Evolutionary conservation across 768 basidiomycete genomes (phyloP).

Genomic region (Pisolithus marmoratus): DNA sequence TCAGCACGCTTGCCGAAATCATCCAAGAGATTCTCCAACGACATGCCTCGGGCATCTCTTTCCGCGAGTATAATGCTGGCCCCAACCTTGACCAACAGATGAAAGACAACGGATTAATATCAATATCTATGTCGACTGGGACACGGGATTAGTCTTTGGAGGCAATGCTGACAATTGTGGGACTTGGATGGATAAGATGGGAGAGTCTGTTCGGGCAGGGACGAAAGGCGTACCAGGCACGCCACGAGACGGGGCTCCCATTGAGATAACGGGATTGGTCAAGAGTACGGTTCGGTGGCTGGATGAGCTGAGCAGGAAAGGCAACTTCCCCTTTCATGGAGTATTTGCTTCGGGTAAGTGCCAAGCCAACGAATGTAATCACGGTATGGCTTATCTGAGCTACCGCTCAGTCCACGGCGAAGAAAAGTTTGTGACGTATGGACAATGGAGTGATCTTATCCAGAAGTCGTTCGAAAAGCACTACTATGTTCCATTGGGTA

Average conservation of each 20-base stretch:
- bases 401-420: conserved; percentile 57
- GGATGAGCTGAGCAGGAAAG: conserved; percentile 52
- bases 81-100: conserved; percentile 98
- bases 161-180: conserved; percentile 86
- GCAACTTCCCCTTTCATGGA: conserved; percentile 86
- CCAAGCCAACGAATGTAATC: not conserved
- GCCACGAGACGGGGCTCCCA: conserved; percentile 90
- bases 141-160: conserved; percentile 83
- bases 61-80: conserved; percentile 95
- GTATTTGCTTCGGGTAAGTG: conserved; percentile 72
- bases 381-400: not conserved
- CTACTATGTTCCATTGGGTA: conserved; percentile 85
- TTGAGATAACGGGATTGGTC: conserved; percentile 91
- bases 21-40: conserved; percentile 95
- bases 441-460: conserved; percentile 84
- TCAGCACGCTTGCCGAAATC: conserved; percentile 85
- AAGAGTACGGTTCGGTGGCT: conserved; percentile 95
- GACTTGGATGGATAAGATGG: conserved; percentile 99
- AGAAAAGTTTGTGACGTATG: conserved; percentile 71
- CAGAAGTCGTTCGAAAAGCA: conserved; percentile 83
- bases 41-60: conserved; percentile 87
- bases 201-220: conserved; percentile 84
- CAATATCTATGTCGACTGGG: conserved; percentile 93
- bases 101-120: conserved; percentile 91
- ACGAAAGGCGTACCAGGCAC: conserved; percentile 96